Conservation (phyloP, 257 asterid species). For the Penstemon newberryi region DNA sequence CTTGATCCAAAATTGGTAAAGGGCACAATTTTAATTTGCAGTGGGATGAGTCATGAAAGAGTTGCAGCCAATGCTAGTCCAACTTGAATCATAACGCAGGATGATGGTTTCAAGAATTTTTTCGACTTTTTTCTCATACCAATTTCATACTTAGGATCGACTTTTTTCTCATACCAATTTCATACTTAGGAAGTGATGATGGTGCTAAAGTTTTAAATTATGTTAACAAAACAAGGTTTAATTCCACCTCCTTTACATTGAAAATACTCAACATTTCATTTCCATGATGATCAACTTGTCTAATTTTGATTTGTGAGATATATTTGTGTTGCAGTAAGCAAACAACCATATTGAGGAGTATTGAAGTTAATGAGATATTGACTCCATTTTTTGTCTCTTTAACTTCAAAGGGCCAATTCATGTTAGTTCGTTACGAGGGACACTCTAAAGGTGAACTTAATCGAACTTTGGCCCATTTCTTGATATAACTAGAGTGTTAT, state of each 20-base stretch:
- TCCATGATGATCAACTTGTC: neutral
- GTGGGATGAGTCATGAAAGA: conserved; percentile 27
- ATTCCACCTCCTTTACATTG: too few relatives aligned
- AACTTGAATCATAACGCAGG: conserved; percentile 49
- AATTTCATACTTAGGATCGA: conserved; percentile 44
- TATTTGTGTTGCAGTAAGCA: conserved; percentile 36
- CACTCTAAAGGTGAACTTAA: conserved; percentile 49
- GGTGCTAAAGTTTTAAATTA: conserved; percentile 34
- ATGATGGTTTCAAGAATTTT: conserved; percentile 32
- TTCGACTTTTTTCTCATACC: conserved; percentile 56
- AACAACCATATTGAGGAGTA: conserved; percentile 42
- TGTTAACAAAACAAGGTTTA: conserved; percentile 47
- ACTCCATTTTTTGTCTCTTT: conserved; percentile 57
- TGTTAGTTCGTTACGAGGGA: conserved; percentile 31
- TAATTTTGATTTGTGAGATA: neutral
- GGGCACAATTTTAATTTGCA: conserved; percentile 57
- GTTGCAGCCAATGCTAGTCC: conserved; percentile 38
- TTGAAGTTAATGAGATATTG: conserved; percentile 27
- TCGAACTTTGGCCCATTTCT: neutral
- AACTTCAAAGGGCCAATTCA: conserved; percentile 75
- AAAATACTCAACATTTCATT: neutral
- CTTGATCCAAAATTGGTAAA: conserved; percentile 42
- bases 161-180: conserved; percentile 51
- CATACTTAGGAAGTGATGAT: conserved; percentile 40
- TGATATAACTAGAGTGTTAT: neutral